Base-by-base conservation (phyloP, 1,284 basidiomycete species). In the Erythrobasidium hasegawianum region DNA sequence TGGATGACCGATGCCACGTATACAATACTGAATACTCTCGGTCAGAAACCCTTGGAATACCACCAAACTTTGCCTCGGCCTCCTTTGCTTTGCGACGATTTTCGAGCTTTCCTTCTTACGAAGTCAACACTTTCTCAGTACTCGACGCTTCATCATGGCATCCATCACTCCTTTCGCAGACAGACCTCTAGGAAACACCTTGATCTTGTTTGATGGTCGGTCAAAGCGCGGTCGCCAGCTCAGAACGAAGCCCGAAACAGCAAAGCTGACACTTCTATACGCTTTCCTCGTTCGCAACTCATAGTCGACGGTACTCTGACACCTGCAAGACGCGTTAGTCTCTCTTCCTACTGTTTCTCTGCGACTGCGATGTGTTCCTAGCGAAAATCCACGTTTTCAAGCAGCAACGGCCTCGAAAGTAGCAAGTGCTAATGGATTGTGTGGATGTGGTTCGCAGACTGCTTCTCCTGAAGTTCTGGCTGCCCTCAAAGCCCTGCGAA, bases 221-320 rank as follows among this genome's bases (percentile, higher is more conserved):
- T 33, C 33, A 33, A 33, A 33, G 57, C 24, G 26, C 27, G 8
- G 20, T 22, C 18, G 2, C 14, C 27, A 9, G 45, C 47, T 16
- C 49, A n/a, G 39, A 20, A 29, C 20, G 1, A 33, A n/a, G 52
- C 7, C 16, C 43, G 16, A 14, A n/a, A n/a, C n/a, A n/a, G 22
- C 22, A n/a, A n/a, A n/a, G 43, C 43, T 47, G 43, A 47, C 7
- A 18, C 22, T 24, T 47, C 43, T 14, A 14, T 16, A n/a, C 16
- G 43, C 22, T n/a, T n/a, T n/a, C 43, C 24, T 56, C 33, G 33
- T 33, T 54, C 13, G 9, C 22, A 20, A 18, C 47, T 16, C 18
- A 45, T 96, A 78, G 91, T 96, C 56, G 93, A 97, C 78, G 87
- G 81, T 16, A 94, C 93, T 2, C 83, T 97, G 26, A 85, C 87